Base-by-base conservation (phyloP, 768 basidiomycete species). In the Holtermannia corniformis region DNA sequence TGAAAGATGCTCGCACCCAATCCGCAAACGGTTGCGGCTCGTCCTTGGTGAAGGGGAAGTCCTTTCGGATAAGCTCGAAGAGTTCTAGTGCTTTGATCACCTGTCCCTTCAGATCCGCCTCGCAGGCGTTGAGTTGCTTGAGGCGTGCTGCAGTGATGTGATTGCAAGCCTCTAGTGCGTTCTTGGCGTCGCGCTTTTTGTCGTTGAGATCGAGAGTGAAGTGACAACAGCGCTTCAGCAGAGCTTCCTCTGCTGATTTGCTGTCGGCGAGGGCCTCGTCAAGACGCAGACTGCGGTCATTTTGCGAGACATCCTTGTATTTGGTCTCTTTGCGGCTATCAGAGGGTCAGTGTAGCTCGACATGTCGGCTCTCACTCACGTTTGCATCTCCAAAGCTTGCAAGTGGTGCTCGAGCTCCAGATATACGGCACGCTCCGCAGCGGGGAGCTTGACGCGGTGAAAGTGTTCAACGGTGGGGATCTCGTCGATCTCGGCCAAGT, bases 401-500 rank as follows among this genome's bases (percentile, higher is more conserved):
- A 96, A 75, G 64, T 93, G 86, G 59, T 96, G 92, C 59, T 93
- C 90, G 7, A 96, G 79, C 65, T 96, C 92, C 26, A 92, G 78
- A 70, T 96, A 95, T 57, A 96, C 90, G 0, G 90, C 87, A 5
- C 86, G 85, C 71, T 95, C 92, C 0, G 92, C 88, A 4, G 91
- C 89, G 12, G 92, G 91, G 7, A 93, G 81, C 16, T 65, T 64
- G 41, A 93, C 80, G 23, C 76, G 75, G 59, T 82, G 77, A 24
- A 82, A 73, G 51, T 84, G 76, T 54, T 78, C 79, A 0, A 78
- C 78, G 74, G 82, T 87, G 1, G 86, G 85, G 52, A 96, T 96
- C 73, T 96, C 92, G 55, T 91, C 90, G 51, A 95, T 96, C 74
- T 96, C 92, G 7, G 92, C 90, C 47, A 92, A 82, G 64, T 95